Percentiles rank a stretch among this genome's conserved stretches.
Evolutionary conservation across 1,139 yeast genomes (phyloP).

Genomic region (Debaryomycetaceae sp.): DNA sequence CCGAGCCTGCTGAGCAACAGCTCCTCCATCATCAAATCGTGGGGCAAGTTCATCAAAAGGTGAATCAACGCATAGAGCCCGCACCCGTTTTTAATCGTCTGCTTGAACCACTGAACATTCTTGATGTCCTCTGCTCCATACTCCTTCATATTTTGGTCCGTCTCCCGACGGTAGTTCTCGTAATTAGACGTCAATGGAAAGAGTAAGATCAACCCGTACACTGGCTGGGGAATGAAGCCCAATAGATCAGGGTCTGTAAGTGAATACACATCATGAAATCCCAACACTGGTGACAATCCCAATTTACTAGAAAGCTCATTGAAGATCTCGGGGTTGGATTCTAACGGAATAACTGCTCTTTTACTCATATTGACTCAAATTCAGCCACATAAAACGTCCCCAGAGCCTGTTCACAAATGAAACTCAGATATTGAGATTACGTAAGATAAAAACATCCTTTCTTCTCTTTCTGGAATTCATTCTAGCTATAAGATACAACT

Average conservation of each 20-base stretch:
- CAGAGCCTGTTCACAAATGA: too few relatives aligned
- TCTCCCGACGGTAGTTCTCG: slow-evolving; percentile 45
- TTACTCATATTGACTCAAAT: slow-evolving; percentile 5
- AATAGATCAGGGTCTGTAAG: slow-evolving; percentile 75
- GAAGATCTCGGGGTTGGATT: slow-evolving; percentile 86
- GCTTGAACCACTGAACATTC: slow-evolving; percentile 66
- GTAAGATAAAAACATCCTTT: too few relatives aligned
- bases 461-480: too few relatives aligned
- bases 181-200: slow-evolving; percentile 73
- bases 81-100: slow-evolving; percentile 85
- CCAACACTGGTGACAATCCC: slow-evolving; percentile 61
- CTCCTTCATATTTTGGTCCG: slow-evolving; percentile 22
- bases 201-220: slow-evolving; percentile 66
- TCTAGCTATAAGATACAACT: too few relatives aligned
- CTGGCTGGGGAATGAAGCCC: slow-evolving; percentile 78
- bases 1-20: slow-evolving; percentile 28
- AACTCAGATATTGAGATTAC: too few relatives aligned
- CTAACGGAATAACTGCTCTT: slow-evolving; percentile 70
- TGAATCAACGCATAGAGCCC: slow-evolving; percentile 89
- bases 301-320: slow-evolving; percentile 62
- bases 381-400: too few relatives aligned
- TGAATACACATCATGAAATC: slow-evolving; percentile 80
- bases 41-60: slow-evolving; percentile 60
- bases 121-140: slow-evolving; percentile 15
- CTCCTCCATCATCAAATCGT: slow-evolving; percentile 36